phyloP scores from a whole-genome alignment of 305 asterid species.

The Fraxinus latifolia region DNA sequence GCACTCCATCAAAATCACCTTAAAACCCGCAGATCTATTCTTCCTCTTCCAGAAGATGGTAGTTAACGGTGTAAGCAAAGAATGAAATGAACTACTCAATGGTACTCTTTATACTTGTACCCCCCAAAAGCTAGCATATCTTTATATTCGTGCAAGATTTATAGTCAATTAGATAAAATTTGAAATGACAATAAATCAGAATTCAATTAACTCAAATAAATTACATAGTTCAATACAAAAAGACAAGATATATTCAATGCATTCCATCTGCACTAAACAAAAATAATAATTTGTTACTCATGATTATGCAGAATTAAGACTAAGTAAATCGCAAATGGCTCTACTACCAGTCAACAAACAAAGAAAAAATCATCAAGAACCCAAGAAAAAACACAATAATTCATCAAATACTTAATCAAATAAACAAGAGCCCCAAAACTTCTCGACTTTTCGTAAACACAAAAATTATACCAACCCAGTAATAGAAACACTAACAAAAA shows the following conservation, averaged over 20 bases:
- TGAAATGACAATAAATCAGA: neutral
- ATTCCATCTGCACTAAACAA: neutral
- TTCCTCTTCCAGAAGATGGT: neutral
- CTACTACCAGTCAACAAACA: neutral
- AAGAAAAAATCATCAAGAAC: neutral
- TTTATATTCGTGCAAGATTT: neutral
- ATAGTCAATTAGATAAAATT: neutral
- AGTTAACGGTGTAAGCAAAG: neutral
- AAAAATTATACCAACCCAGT: neutral
- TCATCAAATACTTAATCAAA: neutral
- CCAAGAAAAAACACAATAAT: slow-evolving; percentile 5
- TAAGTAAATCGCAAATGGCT: neutral
- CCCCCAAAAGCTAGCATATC: neutral
- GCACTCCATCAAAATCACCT: neutral
- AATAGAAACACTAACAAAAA: neutral
- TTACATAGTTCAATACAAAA: neutral
- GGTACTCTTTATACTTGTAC: neutral
- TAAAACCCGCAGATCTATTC: neutral
- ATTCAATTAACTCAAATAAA: neutral
- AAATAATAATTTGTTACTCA: neutral
- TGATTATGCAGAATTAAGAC: neutral
- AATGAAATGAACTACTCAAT: neutral
- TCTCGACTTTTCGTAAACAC: neutral
- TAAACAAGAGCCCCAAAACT: slow-evolving; percentile 4
- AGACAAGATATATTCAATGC: neutral